These are phyloP conservation scores for Wickerhamiella bombiphila DNA, from an alignment of 805 yeast species.

Conservation along the genomic window DNA sequence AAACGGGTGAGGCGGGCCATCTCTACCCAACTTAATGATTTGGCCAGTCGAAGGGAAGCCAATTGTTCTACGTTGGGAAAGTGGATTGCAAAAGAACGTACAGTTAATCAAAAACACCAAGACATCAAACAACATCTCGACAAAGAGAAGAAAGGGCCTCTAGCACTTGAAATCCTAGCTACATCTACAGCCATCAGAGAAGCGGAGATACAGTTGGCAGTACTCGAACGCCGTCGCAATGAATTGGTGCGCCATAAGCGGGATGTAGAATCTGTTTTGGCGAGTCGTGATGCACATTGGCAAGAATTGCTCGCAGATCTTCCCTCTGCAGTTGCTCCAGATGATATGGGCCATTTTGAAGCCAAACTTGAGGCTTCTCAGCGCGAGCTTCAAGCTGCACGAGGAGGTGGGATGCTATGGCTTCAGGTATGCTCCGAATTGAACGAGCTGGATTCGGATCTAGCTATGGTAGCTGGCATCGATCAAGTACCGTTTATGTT, in stretches of 20 bases:
- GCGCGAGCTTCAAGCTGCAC: constrained; percentile 12
- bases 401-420: constrained; percentile 9
- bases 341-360: constrained; percentile 5
- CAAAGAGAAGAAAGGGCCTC: constrained; percentile 7
- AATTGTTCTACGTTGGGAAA: neutral
- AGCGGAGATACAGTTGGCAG: constrained; percentile 13
- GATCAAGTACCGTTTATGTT: constrained; percentile 14
- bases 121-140: constrained; percentile 7
- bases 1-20: constrained; percentile 5
- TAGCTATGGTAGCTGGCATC: constrained; percentile 7
- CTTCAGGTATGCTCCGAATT: constrained; percentile 5
- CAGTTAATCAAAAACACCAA: neutral
- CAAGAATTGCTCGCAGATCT: constrained; percentile 6
- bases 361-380: constrained; percentile 4
- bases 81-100: constrained; percentile 1
- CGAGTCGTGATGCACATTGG: constrained; percentile 10
- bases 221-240: constrained; percentile 9
- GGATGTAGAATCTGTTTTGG: constrained; percentile 6
- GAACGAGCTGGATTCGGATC: constrained; percentile 13
- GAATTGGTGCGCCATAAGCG: constrained; percentile 6
- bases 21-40: constrained; percentile 2
- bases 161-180: constrained; percentile 6
- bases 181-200: constrained; percentile 5
- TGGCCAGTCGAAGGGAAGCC: constrained; percentile 4
- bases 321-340: neutral